Evolutionary conservation across 129 eudicot genomes (phyloP).

Genomic region (Tagetes erecta): DNA sequence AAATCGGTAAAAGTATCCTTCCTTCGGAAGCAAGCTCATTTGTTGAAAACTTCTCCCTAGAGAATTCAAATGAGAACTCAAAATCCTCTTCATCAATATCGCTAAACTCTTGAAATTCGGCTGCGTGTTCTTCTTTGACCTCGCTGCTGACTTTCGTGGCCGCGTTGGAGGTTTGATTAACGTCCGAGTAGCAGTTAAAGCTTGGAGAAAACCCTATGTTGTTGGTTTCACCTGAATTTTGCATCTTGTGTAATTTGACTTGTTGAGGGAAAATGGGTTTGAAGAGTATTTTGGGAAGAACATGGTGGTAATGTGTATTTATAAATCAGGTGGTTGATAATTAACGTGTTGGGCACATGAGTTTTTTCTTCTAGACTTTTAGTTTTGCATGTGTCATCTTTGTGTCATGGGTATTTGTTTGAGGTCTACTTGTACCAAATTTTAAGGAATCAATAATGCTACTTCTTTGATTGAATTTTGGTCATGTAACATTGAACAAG

Average conservation of each 20-base stretch:
- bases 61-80: slow-evolving; percentile 45
- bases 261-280: not conserved
- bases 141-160: slow-evolving; percentile 45
- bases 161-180: slow-evolving; percentile 39
- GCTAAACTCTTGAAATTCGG: slow-evolving; percentile 6
- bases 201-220: slow-evolving; percentile 37
- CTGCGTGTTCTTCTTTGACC: not conserved
- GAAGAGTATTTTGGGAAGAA: not conserved
- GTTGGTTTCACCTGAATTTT: slow-evolving; percentile 1
- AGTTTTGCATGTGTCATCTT: not conserved
- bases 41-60: slow-evolving; percentile 5
- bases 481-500: not conserved
- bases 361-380: not conserved
- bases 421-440: not conserved
- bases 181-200: slow-evolving; percentile 48
- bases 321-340: not conserved
- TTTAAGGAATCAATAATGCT: not conserved
- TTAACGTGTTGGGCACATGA: not conserved
- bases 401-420: not conserved
- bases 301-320: not conserved
- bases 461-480: not conserved
- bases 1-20: slow-evolving; percentile 25
- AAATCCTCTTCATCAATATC: slow-evolving; percentile 43
- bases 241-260: not conserved
- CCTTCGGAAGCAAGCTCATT: slow-evolving; percentile 21